Conservation (phyloP, 495 filamentous ascomycete species). For the Trichoderma orchidacearum region DNA sequence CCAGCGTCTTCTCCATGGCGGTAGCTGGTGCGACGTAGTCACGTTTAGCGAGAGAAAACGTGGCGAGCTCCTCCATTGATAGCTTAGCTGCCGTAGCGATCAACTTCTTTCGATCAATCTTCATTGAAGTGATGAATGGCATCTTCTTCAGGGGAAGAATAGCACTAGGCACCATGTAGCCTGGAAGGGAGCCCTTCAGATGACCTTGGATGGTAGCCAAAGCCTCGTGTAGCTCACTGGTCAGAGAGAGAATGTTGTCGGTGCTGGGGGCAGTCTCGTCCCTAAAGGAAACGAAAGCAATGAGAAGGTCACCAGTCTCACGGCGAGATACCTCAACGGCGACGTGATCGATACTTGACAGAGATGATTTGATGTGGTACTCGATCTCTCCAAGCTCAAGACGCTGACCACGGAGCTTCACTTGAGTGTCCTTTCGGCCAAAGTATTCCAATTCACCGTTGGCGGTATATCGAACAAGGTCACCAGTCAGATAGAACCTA, state of each 20-base stretch:
- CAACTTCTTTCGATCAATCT: not conserved
- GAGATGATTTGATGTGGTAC: not conserved
- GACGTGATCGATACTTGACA: not conserved
- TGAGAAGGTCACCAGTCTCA: not conserved
- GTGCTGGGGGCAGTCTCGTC: not conserved
- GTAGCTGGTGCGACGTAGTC: constrained; percentile 13
- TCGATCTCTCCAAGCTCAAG: constrained; percentile 16
- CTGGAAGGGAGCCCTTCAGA: not conserved
- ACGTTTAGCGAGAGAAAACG: constrained; percentile 16
- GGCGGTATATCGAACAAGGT: constrained; percentile 8
- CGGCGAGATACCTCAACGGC: not conserved
- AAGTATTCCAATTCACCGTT: constrained; percentile 11
- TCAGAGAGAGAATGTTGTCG: not conserved
- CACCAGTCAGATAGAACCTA: constrained; percentile 33
- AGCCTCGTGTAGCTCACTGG: not conserved
- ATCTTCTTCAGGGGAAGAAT: not conserved
- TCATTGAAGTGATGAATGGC: constrained; percentile 1
- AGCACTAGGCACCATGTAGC: not conserved
- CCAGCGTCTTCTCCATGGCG: constrained; percentile 9
- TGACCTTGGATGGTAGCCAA: not conserved
- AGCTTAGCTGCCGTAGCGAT: not conserved
- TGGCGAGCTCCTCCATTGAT: not conserved
- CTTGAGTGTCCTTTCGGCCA: constrained; percentile 13
- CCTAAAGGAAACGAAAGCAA: not conserved
- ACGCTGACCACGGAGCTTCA: constrained; percentile 15